A percentile compares a stretch with the other conserved stretches of the same genome.
These are phyloP conservation scores for Dacryopinax spathularia DNA, from an alignment of 768 basidiomycete genomes.

Conservation along the genomic window DNA sequence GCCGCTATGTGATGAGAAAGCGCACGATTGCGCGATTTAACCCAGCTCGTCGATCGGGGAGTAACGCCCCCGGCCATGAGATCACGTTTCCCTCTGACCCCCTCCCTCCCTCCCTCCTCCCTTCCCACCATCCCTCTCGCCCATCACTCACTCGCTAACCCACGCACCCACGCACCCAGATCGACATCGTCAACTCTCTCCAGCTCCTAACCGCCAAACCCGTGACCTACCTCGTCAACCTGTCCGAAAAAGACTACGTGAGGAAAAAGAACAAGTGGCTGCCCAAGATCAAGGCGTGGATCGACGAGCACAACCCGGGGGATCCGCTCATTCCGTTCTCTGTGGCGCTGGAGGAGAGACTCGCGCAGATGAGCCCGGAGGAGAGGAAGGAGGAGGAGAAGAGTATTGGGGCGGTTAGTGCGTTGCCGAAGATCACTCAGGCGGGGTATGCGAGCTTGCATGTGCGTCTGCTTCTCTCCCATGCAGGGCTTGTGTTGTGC, in stretches of 20 bases:
- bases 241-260: slow-evolving; percentile 84
- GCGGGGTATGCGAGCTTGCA: slow-evolving; percentile 82
- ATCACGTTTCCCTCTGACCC: slow-evolving; percentile 26
- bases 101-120: neutral
- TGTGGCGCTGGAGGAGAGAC: slow-evolving; percentile 84
- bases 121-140: no score
- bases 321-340: slow-evolving; percentile 95
- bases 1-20: slow-evolving; percentile 54
- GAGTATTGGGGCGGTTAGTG: slow-evolving; percentile 55
- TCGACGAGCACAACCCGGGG: slow-evolving; percentile 90
- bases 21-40: slow-evolving; percentile 65
- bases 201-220: slow-evolving; percentile 91
- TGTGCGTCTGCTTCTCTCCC: slow-evolving; percentile 29
- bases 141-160: no score
- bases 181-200: slow-evolving; percentile 80
- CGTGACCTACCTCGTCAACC: slow-evolving; percentile 93
- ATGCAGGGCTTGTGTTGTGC: neutral
- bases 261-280: slow-evolving; percentile 99
- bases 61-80: slow-evolving; percentile 78
- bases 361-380: slow-evolving; percentile 42
- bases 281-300: slow-evolving; percentile 95
- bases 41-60: slow-evolving; percentile 94
- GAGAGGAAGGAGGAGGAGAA: slow-evolving; percentile 69
- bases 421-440: slow-evolving; percentile 85
- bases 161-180: slow-evolving; percentile 32